Base-by-base conservation (phyloP, 2,329 filamentous ascomycete genomes). In the Calonectria multiphialidica region DNA sequence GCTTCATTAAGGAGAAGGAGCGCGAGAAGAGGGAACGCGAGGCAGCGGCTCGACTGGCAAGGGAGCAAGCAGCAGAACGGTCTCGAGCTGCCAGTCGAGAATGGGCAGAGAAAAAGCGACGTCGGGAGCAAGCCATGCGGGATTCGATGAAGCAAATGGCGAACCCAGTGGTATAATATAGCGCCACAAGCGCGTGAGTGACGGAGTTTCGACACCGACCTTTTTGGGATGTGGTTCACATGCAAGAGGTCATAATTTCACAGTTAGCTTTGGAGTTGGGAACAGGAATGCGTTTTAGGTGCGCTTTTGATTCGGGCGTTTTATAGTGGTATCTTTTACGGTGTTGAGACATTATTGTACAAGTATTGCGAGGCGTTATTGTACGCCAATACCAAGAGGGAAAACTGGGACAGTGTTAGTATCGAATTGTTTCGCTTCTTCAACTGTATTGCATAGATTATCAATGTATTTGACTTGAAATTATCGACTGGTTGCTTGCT, bases 51-150 rank as follows among this genome's bases (percentile, higher is more conserved):
- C 90, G 88, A 77, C 78, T 84, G 67, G 90, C 90, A 9, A 85
- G 91, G 53, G 88, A 91, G 76, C 85, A 91, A 77, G 91, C 91
- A 28, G 90, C 91, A 12, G 90, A 93, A 81, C 86, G 89, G 77
- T 90, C 90, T 66, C 87, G 91, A 66, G 85, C 87, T 79, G 86
- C 89, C 71, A 90, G 90, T 75, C 87, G 90, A 40, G 89, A 91
- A 76, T 92, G 91, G 90, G 90, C 90, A 13, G 90, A 91, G 79
- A 91, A 88, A 82, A 88, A 89, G 79, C 85, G 85, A 44, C 83
- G 81, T 21, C 88, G 86, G 78, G 82, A 83, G 67, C 59, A 74
- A 49, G 76, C 78, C 30, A 55, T 77, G 45, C 74, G 55, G 42
- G 76, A 75, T 35, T 67, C 72, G 18, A 72, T 74, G 67, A 72